Evolutionary conservation across 306 rosid genomes (phyloP).

Genomic region (Quercus gilva): DNA sequence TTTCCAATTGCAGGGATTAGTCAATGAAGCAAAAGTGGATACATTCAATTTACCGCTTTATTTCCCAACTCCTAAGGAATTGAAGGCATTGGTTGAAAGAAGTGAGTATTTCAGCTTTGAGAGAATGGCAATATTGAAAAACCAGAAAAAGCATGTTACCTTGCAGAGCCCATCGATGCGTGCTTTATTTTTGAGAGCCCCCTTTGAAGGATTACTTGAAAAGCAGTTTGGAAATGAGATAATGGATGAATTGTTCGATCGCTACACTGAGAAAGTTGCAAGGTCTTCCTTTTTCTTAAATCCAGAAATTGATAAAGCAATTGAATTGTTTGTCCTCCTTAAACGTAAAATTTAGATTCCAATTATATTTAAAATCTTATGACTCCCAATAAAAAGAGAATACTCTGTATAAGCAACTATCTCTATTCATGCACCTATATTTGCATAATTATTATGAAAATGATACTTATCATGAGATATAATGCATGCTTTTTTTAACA

Average conservation of each 20-base stretch:
- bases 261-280: conserved; percentile 18
- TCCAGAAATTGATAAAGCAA: not conserved
- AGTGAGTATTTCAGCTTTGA: conserved; percentile 23
- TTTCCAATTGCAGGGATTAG: conserved; percentile 16
- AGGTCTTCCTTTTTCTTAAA: conserved; percentile 16
- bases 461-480: too few relatives aligned
- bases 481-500: too few relatives aligned
- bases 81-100: conserved; percentile 22
- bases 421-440: too few relatives aligned
- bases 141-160: not conserved
- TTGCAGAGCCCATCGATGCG: not conserved
- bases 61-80: conserved; percentile 13
- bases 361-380: too few relatives aligned
- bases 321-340: conserved; percentile 18
- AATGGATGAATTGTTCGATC: conserved; percentile 26
- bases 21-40: conserved; percentile 31
- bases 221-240: conserved; percentile 30
- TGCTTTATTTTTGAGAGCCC: conserved; percentile 19
- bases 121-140: conserved; percentile 6
- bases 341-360: conserved; percentile 17
- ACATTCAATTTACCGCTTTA: conserved; percentile 30
- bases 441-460: too few relatives aligned
- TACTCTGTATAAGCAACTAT: too few relatives aligned
- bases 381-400: too few relatives aligned
- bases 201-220: conserved; percentile 15